A percentile compares a stretch with the other conserved stretches of the same genome.
These are phyloP conservation scores for Apiotrichum brassicae DNA, from an alignment of 1,284 basidiomycete species.

Conservation along the genomic window DNA sequence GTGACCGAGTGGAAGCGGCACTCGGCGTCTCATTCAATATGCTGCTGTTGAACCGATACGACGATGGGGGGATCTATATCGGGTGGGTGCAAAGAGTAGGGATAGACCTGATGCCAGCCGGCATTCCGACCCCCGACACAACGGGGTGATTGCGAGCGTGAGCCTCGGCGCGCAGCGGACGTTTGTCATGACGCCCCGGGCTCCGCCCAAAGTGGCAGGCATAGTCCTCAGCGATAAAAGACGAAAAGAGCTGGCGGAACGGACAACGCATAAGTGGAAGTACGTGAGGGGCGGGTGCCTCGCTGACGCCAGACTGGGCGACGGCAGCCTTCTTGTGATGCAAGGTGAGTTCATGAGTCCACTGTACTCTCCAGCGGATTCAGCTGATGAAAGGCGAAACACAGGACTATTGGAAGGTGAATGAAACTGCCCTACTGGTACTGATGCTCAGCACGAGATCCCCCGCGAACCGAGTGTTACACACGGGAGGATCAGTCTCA, in stretches of 20 bases:
- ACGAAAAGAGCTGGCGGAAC: conserved; percentile 17
- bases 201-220: conserved; percentile 14
- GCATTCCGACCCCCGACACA: conserved; percentile 35
- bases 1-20: conserved; percentile 40
- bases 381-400: conserved; percentile 33
- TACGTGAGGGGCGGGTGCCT: conserved; percentile 13
- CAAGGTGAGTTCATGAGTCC: conserved; percentile 41
- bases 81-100: conserved; percentile 35
- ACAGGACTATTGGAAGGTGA: conserved; percentile 52
- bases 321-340: conserved; percentile 54
- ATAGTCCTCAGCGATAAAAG: not conserved
- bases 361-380: not conserved
- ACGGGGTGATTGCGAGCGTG: conserved; percentile 52
- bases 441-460: conserved; percentile 47
- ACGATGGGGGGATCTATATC: conserved; percentile 50
- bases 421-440: not conserved
- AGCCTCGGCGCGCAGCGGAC: conserved; percentile 51
- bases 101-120: conserved; percentile 10
- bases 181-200: conserved; percentile 50
- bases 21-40: conserved; percentile 52
- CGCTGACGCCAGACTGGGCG: conserved; percentile 36
- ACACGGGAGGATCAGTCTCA: conserved; percentile 48
- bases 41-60: conserved; percentile 53
- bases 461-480: conserved; percentile 47
- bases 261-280: conserved; percentile 33